A percentile compares a stretch with the other conserved stretches of the same genome.
Evolutionary conservation across 352 stramenopile species (phyloP).

Genomic region (Blastocystis hominis): DNA sequence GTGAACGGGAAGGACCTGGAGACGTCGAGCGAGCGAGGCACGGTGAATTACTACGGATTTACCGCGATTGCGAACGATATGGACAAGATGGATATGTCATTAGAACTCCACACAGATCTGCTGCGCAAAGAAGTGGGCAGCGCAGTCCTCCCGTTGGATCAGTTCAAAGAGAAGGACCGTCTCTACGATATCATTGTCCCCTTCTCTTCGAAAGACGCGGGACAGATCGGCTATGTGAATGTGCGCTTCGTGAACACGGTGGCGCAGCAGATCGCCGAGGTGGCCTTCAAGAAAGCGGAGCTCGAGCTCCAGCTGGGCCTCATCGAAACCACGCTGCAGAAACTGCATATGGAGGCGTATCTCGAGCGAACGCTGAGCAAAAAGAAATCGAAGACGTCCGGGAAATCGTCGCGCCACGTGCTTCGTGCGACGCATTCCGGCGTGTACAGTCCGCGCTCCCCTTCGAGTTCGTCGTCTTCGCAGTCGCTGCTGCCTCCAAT

Average conservation of each 20-base stretch:
- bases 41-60: constrained; percentile 11
- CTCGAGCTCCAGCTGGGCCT: neutral
- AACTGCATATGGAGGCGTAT: neutral
- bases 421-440: constrained; percentile 4
- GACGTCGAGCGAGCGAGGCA: neutral
- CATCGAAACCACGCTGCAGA: neutral
- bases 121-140: neutral
- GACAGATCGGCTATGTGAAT: neutral
- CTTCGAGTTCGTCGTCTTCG: neutral
- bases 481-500: neutral
- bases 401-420: neutral
- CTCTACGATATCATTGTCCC: constrained; percentile 52
- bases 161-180: constrained; percentile 35
- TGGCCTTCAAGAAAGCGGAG: neutral
- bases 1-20: neutral
- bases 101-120: constrained; percentile 16
- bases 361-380: constrained; percentile 15
- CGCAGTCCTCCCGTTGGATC: neutral
- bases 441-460: neutral
- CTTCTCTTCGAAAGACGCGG: neutral
- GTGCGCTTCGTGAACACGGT: constrained; percentile 28
- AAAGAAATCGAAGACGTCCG: neutral
- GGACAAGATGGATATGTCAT: neutral
- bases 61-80: neutral
- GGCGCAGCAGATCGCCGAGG: neutral